These are phyloP conservation scores for Calocybe gangraenosa DNA, from an alignment of 768 basidiomycete species.

Conservation along the genomic window DNA sequence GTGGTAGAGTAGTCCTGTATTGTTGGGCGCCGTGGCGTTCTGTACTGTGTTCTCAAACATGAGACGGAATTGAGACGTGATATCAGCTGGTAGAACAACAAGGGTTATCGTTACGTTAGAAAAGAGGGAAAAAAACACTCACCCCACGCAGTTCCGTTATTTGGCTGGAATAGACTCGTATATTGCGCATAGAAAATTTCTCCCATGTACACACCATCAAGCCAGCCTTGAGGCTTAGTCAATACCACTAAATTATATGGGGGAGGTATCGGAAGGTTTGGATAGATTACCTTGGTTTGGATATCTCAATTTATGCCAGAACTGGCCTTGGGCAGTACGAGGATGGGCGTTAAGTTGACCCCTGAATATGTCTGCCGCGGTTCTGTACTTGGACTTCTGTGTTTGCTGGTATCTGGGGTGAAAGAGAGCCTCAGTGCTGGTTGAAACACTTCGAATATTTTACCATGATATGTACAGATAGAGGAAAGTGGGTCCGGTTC, in stretches of 20 bases:
- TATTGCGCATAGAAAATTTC: constrained; percentile 41
- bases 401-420: constrained; percentile 29
- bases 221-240: constrained; percentile 28
- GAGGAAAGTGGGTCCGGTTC: constrained; percentile 36
- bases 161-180: constrained; percentile 29
- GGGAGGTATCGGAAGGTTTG: background rate
- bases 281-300: constrained; percentile 33
- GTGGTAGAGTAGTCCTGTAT: constrained; percentile 42
- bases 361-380: constrained; percentile 34
- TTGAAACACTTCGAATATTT: background rate
- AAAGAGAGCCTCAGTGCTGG: background rate
- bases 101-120: background rate
- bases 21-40: constrained; percentile 30
- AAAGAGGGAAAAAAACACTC: constrained; percentile 12
- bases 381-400: constrained; percentile 33
- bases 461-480: constrained; percentile 29
- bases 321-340: constrained; percentile 40
- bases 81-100: constrained; percentile 25
- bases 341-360: constrained; percentile 37
- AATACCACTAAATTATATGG: too few species aligned
- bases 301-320: constrained; percentile 42
- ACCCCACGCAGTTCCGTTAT: constrained; percentile 37
- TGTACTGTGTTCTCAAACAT: constrained; percentile 42
- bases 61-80: constrained; percentile 36
- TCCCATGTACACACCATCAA: constrained; percentile 45